Evolutionary conservation across 1,139 yeast species (phyloP).

Genomic region (Blastobotrys indianensis): DNA sequence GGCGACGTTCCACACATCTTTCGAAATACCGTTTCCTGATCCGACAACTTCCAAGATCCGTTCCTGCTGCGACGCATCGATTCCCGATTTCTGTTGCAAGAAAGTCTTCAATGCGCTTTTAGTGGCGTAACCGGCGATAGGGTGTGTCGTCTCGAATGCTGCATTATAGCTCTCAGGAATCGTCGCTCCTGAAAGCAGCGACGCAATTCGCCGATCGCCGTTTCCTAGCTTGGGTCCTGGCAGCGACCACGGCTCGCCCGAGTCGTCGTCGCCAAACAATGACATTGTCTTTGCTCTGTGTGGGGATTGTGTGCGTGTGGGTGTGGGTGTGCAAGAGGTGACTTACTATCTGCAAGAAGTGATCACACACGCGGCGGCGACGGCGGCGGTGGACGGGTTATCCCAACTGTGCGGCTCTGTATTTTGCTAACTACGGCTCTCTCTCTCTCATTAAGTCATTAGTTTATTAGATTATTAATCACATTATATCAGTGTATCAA

Average conservation of each 20-base stretch:
- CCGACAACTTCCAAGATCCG: conserved; percentile 12
- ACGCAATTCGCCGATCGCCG: conserved; percentile 9
- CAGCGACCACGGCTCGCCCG: conserved; percentile 15
- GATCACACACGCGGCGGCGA: too few relatives aligned
- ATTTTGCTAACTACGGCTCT: not conserved
- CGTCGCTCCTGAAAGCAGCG: conserved; percentile 14
- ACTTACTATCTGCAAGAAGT: not conserved
- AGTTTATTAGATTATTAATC: not conserved
- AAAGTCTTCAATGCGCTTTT: conserved; percentile 12
- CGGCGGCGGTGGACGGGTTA: too few relatives aligned
- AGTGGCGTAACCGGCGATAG: conserved; percentile 14
- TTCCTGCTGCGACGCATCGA: conserved; percentile 10
- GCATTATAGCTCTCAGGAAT: conserved; percentile 16
- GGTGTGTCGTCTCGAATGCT: conserved; percentile 14
- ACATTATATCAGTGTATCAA: not conserved
- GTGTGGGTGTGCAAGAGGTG: not conserved
- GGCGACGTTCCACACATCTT: conserved; percentile 31
- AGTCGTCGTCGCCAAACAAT: conserved; percentile 24
- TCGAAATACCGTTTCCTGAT: conserved; percentile 19
- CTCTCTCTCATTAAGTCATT: not conserved
- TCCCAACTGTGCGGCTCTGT: not conserved
- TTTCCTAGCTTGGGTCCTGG: conserved; percentile 11
- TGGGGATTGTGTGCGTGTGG: not conserved
- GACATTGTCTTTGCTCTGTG: conserved; percentile 18
- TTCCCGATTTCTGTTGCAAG: conserved; percentile 9